Evolutionary conservation across 2,329 filamentous ascomycete species (phyloP), one percentile per base, ranked within the genome.

Genomic region (Colletotrichum chrysophilum): DNA sequence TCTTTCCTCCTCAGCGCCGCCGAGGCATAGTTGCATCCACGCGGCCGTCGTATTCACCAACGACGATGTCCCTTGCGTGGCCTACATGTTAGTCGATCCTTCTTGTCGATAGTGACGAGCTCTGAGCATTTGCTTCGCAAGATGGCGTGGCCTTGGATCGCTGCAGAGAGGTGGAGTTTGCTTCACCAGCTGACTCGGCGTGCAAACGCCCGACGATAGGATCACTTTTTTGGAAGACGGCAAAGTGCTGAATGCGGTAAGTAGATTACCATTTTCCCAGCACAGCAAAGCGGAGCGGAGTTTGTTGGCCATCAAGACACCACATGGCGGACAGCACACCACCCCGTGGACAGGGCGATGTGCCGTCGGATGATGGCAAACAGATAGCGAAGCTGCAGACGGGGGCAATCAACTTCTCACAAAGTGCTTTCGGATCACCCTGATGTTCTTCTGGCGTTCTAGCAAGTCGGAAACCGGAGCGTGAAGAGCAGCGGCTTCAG

Each of bases 81-180:
- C 43, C 34, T 68, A 26, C 36, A 34, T 48, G 3, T 69, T 69
- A 13, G 67, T 56, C 34, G 55, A 70, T 48, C 24, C 34, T 58
- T 3, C 26, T 32, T 1, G 3, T 48, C 14, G 52, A 56, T 4
- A n/a, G 68, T 66, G 69, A 72, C 56, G 69, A 64, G 64, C 56
- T 75, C 32, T 58, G 62, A 58, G 73, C 73, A 75, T 38, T 67
- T 38, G 36, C 69, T 56, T 75, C 55, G 73, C 73, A 72, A 67
- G n/a, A 72, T 48, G 69, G 64, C 62, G 69, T 52, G n/a, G 62
- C 55, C 7, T 34, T 4, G 24, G 56, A 21, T 30, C 36, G 56
- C 62, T 66, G 34, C 72, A 55, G 26, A 14, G 12, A 14, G 55
- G 73, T 67, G 64, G 69, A 14, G 73, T 38, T 56, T 64, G 48